phyloP scores from a whole-genome alignment of 495 filamentous ascomycete species.

The Penicillium paxilli region DNA sequence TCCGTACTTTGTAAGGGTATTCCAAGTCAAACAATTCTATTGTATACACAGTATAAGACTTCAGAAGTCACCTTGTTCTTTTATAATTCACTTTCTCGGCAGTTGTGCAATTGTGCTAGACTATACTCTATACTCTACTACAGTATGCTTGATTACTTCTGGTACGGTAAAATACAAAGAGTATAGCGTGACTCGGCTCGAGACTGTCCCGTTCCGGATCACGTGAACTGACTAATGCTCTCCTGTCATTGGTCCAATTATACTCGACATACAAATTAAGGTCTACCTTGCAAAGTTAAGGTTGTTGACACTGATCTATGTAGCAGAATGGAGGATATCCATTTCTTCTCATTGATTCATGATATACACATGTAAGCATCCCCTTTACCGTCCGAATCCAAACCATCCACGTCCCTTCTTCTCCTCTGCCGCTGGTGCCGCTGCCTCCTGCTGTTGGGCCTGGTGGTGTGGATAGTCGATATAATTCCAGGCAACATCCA shows the following conservation, averaged over 20 bases:
- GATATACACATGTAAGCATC: not conserved
- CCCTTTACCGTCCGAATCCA: constrained; percentile 71
- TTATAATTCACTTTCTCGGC: too few species aligned
- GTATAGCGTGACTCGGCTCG: constrained; percentile 21
- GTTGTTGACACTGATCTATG: too few species aligned
- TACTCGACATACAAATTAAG: too few species aligned
- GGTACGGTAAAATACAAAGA: too few species aligned
- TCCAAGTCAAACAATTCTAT: too few species aligned
- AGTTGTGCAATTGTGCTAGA: too few species aligned
- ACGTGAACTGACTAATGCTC: constrained; percentile 14
- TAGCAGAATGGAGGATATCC: not conserved
- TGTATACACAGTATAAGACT: too few species aligned
- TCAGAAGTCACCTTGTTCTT: too few species aligned
- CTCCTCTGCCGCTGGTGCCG: constrained; percentile 34
- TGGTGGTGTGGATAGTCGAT: constrained; percentile 86
- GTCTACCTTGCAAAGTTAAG: too few species aligned
- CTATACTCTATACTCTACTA: too few species aligned
- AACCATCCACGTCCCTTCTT: constrained; percentile 81
- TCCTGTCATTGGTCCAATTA: not conserved
- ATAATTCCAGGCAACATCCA: constrained; percentile 98
- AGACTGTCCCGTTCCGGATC: constrained; percentile 5
- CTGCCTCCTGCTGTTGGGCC: constrained; percentile 20
- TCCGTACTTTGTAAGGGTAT: not conserved
- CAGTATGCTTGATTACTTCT: too few species aligned
- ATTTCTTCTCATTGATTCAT: not conserved